A percentile compares a stretch with the other conserved stretches of the same genome.
phyloP scores from a whole-genome alignment of 192 early-diverging fungal species.

The Coemansia sp. region DNA sequence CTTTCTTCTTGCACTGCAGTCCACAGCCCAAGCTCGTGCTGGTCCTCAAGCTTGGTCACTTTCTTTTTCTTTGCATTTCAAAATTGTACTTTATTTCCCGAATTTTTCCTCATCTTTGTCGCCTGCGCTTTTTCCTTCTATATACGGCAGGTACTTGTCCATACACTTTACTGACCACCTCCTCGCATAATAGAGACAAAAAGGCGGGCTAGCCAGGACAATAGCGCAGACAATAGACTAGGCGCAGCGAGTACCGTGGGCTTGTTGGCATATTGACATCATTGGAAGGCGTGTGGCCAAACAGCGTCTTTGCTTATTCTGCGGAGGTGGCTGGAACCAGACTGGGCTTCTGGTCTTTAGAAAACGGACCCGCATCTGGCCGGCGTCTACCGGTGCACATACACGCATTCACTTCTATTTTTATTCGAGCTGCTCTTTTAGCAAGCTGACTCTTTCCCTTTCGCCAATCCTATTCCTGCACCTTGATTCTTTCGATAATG shows the following conservation, averaged over 20 bases:
- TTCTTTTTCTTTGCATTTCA: not conserved
- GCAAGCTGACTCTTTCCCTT: not conserved
- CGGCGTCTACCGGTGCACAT: not conserved
- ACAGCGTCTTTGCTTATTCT: not conserved
- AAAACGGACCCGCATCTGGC: no score
- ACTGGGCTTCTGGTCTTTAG: not conserved
- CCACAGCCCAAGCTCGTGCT: conserved; percentile 12
- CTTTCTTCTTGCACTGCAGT: not conserved
- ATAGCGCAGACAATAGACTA: not conserved
- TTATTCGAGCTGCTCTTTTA: not conserved
- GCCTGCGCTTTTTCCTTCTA: conserved; percentile 5
- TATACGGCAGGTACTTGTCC: not conserved
- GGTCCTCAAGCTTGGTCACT: conserved; percentile 5
- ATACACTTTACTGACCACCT: conserved; percentile 1
- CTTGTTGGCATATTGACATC: conserved; percentile 1
- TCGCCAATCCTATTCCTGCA: not conserved
- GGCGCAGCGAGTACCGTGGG: not conserved
- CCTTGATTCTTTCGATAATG: not conserved
- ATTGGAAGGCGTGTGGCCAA: not conserved
- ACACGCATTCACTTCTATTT: conserved; percentile 1
- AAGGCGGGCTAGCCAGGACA: not conserved
- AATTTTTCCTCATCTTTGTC: not conserved
- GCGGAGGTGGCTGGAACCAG: not conserved
- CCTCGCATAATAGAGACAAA: not conserved
- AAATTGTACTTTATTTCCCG: not conserved